These are phyloP conservation scores for Hanseniaspora nectarophila DNA, from an alignment of 805 yeast species.

Conservation along the genomic window DNA sequence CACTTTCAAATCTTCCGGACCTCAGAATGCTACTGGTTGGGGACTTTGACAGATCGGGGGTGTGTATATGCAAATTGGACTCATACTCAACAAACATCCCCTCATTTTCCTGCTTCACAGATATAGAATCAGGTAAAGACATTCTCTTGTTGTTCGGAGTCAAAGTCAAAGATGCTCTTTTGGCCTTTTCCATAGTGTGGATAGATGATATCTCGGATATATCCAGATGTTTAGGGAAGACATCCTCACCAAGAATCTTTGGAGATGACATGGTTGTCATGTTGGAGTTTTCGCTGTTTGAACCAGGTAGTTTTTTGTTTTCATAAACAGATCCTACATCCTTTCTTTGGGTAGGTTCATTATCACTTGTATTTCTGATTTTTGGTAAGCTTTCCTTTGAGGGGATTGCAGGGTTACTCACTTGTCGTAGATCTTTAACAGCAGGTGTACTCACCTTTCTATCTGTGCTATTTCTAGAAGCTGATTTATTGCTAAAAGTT, in stretches of 20 bases:
- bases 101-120: constrained; percentile 32
- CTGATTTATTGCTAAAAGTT: constrained; percentile 4
- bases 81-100: constrained; percentile 39
- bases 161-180: constrained; percentile 37
- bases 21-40: constrained; percentile 31
- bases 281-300: constrained; percentile 6
- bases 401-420: background rate
- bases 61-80: constrained; percentile 23
- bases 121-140: constrained; percentile 26
- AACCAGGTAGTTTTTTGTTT: background rate
- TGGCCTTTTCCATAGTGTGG: constrained; percentile 51
- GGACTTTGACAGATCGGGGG: constrained; percentile 30
- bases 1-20: constrained; percentile 24
- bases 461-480: background rate
- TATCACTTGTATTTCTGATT: background rate
- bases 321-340: constrained; percentile 2
- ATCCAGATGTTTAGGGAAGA: constrained; percentile 61
- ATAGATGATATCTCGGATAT: constrained; percentile 63
- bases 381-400: background rate
- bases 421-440: background rate
- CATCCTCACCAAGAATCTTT: constrained; percentile 40
- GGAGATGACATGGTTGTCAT: constrained; percentile 14
- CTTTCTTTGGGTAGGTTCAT: constrained; percentile 7
- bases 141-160: constrained; percentile 15
- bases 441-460: background rate